Evolutionary conservation across 805 yeast species (phyloP), one percentile per base, ranked within the genome.

Genomic region (Yamadazyma scolyti): DNA sequence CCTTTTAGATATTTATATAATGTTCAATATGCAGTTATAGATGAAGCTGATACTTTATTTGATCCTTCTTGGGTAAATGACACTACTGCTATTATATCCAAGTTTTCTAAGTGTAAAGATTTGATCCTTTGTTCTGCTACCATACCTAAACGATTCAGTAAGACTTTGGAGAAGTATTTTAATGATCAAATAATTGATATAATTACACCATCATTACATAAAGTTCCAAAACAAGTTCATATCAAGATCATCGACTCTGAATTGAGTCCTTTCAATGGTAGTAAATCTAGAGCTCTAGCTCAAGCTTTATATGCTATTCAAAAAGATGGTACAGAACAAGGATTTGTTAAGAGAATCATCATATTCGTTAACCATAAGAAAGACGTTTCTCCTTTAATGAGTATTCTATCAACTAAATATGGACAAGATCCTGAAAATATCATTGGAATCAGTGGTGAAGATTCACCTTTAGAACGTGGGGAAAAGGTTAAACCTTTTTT

Each of bases 21-120:
- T 9, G 76, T 81, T 4, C 66, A 68, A 16, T 81, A 71, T 47
- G 66, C 82, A 26, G 90, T 85, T 2, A 73, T 84, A 9, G 98
- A 90, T 52, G 98, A 90, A 56, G 97, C 98, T 0, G 98, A 90
- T 57, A 83, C 96, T 0, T 61, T 90, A 34, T 71, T 89, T 77
- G 95, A 89, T 51, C 73, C 76, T 31, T 80, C 93, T 0, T 89
- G 88, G 71, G 55, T 79, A 8, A 69, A 70, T 16, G 79, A 76
- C 28, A 84, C 96, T 2, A 70, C 75, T 39, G 54, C 63, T 2
- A 72, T 75, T 1, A 58, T 87, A 9, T 64, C 56, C 28, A 67
- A 78, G 60, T 65, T 74, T 12, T 47, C 58, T 4, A 71, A 73
- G 37, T 58, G 82, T 23, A 68, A 65, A 27, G 82, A 85, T 39